Percentiles rank a stretch among this genome's conserved stretches.
Conservation (phyloP, 441 rosid genomes). For the Erodium moschatum region DNA sequence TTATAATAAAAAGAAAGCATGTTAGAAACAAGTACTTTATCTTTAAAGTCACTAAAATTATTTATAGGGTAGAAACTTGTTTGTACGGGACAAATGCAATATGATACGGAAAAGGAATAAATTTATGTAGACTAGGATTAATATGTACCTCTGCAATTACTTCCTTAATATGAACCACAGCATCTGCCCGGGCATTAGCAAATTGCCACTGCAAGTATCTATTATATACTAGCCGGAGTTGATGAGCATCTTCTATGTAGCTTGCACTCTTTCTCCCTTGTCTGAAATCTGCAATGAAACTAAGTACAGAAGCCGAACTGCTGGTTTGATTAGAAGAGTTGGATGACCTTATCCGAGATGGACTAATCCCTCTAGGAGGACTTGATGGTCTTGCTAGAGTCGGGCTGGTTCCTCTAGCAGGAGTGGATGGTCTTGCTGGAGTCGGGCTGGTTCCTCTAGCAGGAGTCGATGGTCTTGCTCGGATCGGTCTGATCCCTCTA, state of each 20-base stretch:
- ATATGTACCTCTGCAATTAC: slow-evolving; percentile 56
- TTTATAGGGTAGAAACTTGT: not conserved
- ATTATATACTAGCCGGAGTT: slow-evolving; percentile 66
- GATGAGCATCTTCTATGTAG: slow-evolving; percentile 83
- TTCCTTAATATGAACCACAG: slow-evolving; percentile 58
- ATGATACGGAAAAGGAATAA: not conserved
- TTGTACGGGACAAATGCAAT: not conserved
- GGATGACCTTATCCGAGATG: slow-evolving; percentile 44
- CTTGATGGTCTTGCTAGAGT: slow-evolving; percentile 49
- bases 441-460: not conserved
- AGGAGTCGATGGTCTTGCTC: not conserved
- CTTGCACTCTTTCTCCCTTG: slow-evolving; percentile 56
- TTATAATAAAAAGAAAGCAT: not conserved
- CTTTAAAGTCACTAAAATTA: not conserved
- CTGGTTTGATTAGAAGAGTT: slow-evolving; percentile 41
- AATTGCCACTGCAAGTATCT: slow-evolving; percentile 85
- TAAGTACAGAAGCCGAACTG: slow-evolving; percentile 67
- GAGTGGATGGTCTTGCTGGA: not conserved
- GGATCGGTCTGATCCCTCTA: not conserved
- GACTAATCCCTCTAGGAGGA: slow-evolving; percentile 63
- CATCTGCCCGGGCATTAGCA: slow-evolving; percentile 61
- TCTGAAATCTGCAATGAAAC: slow-evolving; percentile 70
- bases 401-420: not conserved
- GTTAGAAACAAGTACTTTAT: not conserved
- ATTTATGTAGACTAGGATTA: not conserved